Evolutionary conservation across 148 eudicot genomes (phyloP).

Genomic region (Amaranthus cruentus): DNA sequence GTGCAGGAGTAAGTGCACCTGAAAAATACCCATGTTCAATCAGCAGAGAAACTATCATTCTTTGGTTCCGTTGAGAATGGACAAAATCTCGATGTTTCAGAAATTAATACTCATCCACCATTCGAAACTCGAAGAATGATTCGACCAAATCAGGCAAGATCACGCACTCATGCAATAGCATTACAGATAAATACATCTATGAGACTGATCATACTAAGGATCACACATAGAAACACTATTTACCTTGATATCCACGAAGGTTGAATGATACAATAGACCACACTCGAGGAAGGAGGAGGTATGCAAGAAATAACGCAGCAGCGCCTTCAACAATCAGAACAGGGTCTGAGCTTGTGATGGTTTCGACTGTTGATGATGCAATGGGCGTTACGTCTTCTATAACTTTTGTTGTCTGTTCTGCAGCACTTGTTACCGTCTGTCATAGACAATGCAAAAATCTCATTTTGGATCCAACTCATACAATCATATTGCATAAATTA

Average conservation of each 20-base stretch:
- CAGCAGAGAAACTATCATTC: neutral
- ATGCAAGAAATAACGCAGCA: slow-evolving; percentile 66
- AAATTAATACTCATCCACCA: too few species aligned
- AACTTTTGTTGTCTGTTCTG: slow-evolving; percentile 66
- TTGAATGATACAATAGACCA: slow-evolving; percentile 63
- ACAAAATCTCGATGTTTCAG: too few species aligned
- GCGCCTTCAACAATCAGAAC: slow-evolving; percentile 46
- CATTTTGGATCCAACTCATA: slow-evolving; percentile 2
- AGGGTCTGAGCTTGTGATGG: slow-evolving; percentile 73
- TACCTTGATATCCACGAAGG: slow-evolving; percentile 92
- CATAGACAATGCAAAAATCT: slow-evolving; percentile 7
- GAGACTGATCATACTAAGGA: neutral
- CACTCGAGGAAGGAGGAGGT: slow-evolving; percentile 71
- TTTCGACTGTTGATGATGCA: slow-evolving; percentile 73
- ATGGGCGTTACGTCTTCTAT: slow-evolving; percentile 70
- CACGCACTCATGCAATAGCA: neutral
- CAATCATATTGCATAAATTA: neutral
- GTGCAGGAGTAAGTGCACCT: slow-evolving; percentile 89
- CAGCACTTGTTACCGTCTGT: slow-evolving; percentile 84
- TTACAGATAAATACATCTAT: too few species aligned
- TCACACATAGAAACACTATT: neutral
- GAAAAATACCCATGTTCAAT: slow-evolving; percentile 11
- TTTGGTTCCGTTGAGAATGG: neutral
- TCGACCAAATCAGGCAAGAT: too few species aligned
- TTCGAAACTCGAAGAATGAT: too few species aligned